Evolutionary conservation across 192 early-diverging fungal species (phyloP), one percentile per base, ranked within the genome.

Genomic region (Haplosporangium gracile): DNA sequence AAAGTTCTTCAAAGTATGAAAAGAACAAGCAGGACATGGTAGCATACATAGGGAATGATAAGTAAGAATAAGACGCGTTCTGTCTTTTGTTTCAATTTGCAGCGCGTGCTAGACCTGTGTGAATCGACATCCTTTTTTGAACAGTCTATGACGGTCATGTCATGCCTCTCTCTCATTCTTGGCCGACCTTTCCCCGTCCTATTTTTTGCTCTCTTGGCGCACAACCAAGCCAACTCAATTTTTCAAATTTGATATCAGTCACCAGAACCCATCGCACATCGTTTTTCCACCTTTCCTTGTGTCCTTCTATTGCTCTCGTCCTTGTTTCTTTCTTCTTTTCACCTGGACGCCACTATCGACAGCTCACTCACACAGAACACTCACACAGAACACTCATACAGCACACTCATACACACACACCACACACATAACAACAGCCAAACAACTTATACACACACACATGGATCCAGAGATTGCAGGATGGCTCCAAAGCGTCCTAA

Each of bases 401-500:
- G 0, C 55, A 57, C 55, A 5, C 55, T 3, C 55, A 24, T 29
- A 13, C 60, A 13, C 4, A 51, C 49, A 22, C 49, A 13, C 60
- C n/a, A n/a, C n/a, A n/a, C n/a, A n/a, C n/a, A n/a, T n/a, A 63
- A 63, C 26, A 63, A 26, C 57, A 60, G 7, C 60, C 13, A 11
- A 39, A 40, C 65, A 39, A 55, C 63, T n/a, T n/a, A n/a, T n/a
- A n/a, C 45, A 26, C 16, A 9, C 26, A 11, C 69, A 9, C 38
- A 85, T 85, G 83, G 83, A 85, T 79, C 78, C 83, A 24, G 83
- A 85, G 70, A 85, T 85, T 77, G 83, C 83, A 42, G 83, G 80
- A 55, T 85, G 83, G 83, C 70, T 85, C 55, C 78, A 85, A 70
- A 75, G 75, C 0, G 83, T 76, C 43, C 75, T 85, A 29, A 74